Percentiles rank a stretch among this genome's conserved stretches.
phyloP scores from a whole-genome alignment of 495 filamentous ascomycete species.

The Venustampulla echinocandica region DNA sequence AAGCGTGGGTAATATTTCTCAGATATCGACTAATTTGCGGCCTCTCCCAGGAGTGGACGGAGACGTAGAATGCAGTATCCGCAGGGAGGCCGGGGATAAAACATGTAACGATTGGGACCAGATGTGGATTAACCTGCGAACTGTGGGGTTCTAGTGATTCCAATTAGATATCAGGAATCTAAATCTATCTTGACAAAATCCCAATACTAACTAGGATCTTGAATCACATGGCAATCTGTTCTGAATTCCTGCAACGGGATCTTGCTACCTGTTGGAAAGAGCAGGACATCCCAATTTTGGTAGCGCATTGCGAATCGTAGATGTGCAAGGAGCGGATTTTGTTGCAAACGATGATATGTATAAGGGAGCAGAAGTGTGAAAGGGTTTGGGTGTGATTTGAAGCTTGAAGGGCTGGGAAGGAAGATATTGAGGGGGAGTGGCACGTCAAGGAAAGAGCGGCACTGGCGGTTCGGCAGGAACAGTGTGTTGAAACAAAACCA shows the following conservation, averaged over 20 bases:
- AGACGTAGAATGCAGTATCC: slow-evolving; percentile 60
- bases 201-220: slow-evolving; percentile 57
- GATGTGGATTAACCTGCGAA: slow-evolving; percentile 29
- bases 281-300: slow-evolving; percentile 76
- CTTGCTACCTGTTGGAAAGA: slow-evolving; percentile 58
- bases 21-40: slow-evolving; percentile 55
- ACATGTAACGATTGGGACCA: slow-evolving; percentile 63
- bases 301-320: slow-evolving; percentile 57
- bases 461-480: no score
- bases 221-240: slow-evolving; percentile 68
- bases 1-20: slow-evolving; percentile 49
- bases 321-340: no score
- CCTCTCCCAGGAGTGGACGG: slow-evolving; percentile 72
- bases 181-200: no score
- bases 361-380: no score
- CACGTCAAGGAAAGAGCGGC: no score
- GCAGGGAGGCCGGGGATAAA: slow-evolving; percentile 62
- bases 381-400: no score
- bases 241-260: slow-evolving; percentile 81
- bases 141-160: slow-evolving; percentile 8
- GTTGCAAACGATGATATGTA: no score
- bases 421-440: no score
- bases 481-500: no score
- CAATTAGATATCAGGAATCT: neutral
- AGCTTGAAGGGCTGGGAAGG: no score